A percentile compares a stretch with the other conserved stretches of the same genome.
These are phyloP conservation scores for Lomentospora prolificans DNA, from an alignment of 2,329 filamentous ascomycete species.

Conservation along the genomic window DNA sequence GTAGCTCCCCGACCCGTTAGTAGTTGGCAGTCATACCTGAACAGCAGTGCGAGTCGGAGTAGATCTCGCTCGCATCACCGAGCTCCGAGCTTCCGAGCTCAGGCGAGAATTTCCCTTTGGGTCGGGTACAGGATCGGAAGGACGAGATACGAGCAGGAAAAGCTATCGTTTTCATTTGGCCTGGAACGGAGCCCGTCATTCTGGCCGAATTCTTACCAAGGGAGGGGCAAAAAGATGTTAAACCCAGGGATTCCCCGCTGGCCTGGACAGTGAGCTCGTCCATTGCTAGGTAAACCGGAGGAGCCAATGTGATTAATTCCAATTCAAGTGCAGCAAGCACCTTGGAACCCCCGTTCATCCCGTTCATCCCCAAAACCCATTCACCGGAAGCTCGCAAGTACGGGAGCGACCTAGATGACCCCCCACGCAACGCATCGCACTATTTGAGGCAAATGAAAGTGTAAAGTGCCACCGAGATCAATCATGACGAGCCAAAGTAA, in stretches of 20 bases:
- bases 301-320: neutral
- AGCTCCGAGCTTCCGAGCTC: slow-evolving; percentile 7
- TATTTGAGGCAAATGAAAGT: neutral
- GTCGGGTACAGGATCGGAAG: neutral
- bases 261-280: neutral
- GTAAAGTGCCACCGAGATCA: neutral
- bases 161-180: too few species aligned
- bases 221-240: too few species aligned
- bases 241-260: neutral
- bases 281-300: neutral
- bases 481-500: neutral
- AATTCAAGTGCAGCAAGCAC: neutral
- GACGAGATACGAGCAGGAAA: neutral
- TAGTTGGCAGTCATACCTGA: too few species aligned
- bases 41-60: neutral
- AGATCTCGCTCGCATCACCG: neutral
- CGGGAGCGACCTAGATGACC: too few species aligned
- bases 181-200: too few species aligned
- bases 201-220: too few species aligned
- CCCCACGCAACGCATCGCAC: neutral
- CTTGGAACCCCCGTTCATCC: too few species aligned
- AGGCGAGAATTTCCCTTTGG: neutral
- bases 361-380: too few species aligned
- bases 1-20: too few species aligned
- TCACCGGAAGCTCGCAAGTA: too few species aligned